Evolutionary conservation across 768 basidiomycete genomes (phyloP), one percentile per base, ranked within the genome.

Genomic region (Kockovaella imperatae): DNA sequence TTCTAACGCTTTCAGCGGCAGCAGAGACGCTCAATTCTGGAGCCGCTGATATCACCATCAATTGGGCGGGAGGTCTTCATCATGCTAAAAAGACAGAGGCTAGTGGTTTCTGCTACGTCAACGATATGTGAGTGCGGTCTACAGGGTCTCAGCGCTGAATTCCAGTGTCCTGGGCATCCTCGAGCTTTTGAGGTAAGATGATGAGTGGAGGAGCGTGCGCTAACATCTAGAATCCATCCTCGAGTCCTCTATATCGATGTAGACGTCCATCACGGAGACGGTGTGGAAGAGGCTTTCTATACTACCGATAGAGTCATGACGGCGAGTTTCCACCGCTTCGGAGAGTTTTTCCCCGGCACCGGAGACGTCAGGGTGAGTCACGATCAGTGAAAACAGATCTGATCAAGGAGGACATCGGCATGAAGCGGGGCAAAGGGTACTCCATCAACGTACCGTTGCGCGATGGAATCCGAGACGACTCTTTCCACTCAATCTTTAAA

Each of bases 81-180:
- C 95, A 99, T 70, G 95, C 95, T n/a, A 99, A 99, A 75, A 97
- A 96, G 70, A 80, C 86, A 47, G 95, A 96, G 74, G 95, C 93
- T 0, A 87, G 86, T 5, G 95, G 95, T 13, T 99, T 99, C 73
- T 99, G 95, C 76, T 99, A 97, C 75, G 83, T 97, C 73, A 99
- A 99, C 71, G 73, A 71, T 38, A 68, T 67, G 70, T 69, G 45
- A 54, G 67, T 55, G 1, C n/a, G 35, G 5, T 31, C 32, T 8
- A 8, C 41, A 5, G 26, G 13, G 7, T 32, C 8, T 36, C 38
- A 14, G 5, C 13, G 5, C 26, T 29, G 25, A 25, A 24, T 91
- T 5, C 25, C 71, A 99, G 96, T 67, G 90, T 95, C 0, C 82
- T 97, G 21, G 84, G 82, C 35, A 93, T 95, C 31, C 78, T 99